phyloP scores from a whole-genome alignment of 495 filamentous ascomycete genomes.

The Massariosphaeria phaeospora region DNA sequence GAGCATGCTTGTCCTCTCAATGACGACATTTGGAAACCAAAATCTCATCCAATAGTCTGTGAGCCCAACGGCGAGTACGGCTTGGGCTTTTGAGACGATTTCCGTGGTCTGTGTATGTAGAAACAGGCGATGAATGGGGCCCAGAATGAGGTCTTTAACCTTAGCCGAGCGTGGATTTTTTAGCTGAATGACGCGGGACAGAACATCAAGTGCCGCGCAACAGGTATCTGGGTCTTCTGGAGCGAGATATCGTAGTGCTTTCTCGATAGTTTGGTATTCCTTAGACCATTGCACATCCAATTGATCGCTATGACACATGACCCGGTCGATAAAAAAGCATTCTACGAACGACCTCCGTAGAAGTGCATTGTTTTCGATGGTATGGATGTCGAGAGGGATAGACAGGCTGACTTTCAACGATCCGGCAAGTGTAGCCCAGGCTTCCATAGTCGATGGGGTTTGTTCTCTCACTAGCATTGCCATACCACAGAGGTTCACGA shows the following conservation, averaged over 20 bases:
- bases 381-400: not conserved
- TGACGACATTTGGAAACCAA: not conserved
- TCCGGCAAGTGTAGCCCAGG: slow-evolving; percentile 4
- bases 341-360: not conserved
- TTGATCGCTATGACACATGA: too few species aligned
- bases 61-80: slow-evolving; percentile 5
- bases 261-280: not conserved
- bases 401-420: not conserved
- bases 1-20: not conserved
- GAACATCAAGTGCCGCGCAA: slow-evolving; percentile 4
- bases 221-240: slow-evolving; percentile 19
- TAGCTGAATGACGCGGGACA: not conserved
- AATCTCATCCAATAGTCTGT: not conserved
- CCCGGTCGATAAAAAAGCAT: too few species aligned
- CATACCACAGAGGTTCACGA: slow-evolving; percentile 16
- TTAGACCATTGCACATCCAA: not conserved
- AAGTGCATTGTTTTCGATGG: not conserved
- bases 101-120: not conserved
- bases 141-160: not conserved
- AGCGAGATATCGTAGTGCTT: not conserved
- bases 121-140: not conserved
- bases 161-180: not conserved
- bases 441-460: not conserved
- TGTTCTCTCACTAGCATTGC: not conserved
- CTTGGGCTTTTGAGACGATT: slow-evolving; percentile 8